Evolutionary conservation across 2,329 filamentous ascomycete genomes (phyloP), one percentile per base, ranked within the genome.

Genomic region (Fusarium circinatum): DNA sequence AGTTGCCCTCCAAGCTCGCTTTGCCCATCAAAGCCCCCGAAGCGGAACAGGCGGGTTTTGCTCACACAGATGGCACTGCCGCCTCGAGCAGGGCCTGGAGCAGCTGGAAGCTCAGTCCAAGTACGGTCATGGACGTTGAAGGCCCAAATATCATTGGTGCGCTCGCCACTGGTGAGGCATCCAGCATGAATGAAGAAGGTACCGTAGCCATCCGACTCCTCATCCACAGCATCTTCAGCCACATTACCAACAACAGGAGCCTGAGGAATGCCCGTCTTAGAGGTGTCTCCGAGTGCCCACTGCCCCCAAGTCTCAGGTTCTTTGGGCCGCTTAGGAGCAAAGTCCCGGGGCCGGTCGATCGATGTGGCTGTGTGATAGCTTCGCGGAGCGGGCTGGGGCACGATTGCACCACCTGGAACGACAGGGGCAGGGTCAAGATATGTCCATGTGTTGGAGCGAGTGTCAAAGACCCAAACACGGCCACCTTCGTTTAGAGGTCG

Each of bases 181-280:
- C 94, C 94, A 9, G 92, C 94, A 80, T 97, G 94, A 38, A 97
- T 80, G 79, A 93, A 92, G 51, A 97, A 85, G 0, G 89, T 93
- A 26, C 91, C 90, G 62, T 89, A 88, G 8, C 91, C 92, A 49
- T 89, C 86, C 6, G 84, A 85, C 75, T 90, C 89, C 75, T 91
- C 88, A 67, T 90, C 90, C 3, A 88, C 86, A 8, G 91, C 89
- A 34, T 83, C 82, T 73, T 86, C 87, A 11, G 89, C 89, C 49
- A 91, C 85, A 70, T 85, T 84, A 52, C 89, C 89, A 6, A 89
- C 84, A 65, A 89, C 86, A 34, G 89, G 89, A 52, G 85, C 85
- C 80, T 91, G 89, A n/a, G 88, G 88, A 62, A 86, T 90, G 66
- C 88, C 88, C 6, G 87, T 85, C 68, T 85, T 85, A 71, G 85